These are phyloP conservation scores for Colletotrichum karsti DNA, from an alignment of 2,329 filamentous ascomycete genomes.

Conservation along the genomic window DNA sequence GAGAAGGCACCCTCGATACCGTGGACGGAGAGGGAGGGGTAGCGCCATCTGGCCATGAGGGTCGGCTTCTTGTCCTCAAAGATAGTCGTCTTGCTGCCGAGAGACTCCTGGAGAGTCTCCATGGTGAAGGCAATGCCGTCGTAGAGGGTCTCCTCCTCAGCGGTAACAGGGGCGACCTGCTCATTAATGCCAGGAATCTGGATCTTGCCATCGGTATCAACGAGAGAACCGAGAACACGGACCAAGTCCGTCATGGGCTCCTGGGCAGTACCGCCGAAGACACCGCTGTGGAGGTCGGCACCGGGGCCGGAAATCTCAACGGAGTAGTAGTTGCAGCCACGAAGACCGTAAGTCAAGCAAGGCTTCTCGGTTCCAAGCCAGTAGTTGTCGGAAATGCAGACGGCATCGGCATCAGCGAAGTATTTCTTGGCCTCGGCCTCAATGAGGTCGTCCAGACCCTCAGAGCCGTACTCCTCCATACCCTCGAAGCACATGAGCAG, in stretches of 20 bases:
- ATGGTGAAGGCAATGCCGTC: conserved; percentile 92
- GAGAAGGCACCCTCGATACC: conserved; percentile 96
- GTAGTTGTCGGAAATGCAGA: conserved; percentile 99
- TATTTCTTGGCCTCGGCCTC: conserved; percentile 89
- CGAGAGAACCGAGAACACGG: conserved; percentile 81
- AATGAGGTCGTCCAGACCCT: conserved; percentile 96
- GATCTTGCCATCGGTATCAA: conserved; percentile 92
- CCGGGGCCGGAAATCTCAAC: conserved; percentile 90
- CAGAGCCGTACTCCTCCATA: conserved; percentile 99
- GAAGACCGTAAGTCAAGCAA: conserved; percentile 95
- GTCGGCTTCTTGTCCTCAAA: conserved; percentile 89
- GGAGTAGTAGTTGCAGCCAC: conserved; percentile 98
- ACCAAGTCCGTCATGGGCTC: conserved; percentile 98
- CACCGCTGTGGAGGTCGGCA: conserved; percentile 94
- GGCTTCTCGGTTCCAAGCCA: conserved; percentile 99
- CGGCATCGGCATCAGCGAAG: conserved; percentile 94
- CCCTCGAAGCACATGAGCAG: conserved; percentile 99
- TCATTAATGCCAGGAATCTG: conserved; percentile 93
- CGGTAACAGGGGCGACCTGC: conserved; percentile 87
- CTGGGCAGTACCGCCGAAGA: conserved; percentile 95
- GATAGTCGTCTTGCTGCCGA: conserved; percentile 90
- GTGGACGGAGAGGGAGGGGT: conserved; percentile 92
- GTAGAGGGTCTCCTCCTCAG: conserved; percentile 90
- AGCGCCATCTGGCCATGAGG: conserved; percentile 96
- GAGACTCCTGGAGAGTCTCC: conserved; percentile 91